A percentile compares a stretch with the other conserved stretches of the same genome.
Conservation (phyloP, 169 alveolate genomes). For the Plasmodium coatneyi region DNA sequence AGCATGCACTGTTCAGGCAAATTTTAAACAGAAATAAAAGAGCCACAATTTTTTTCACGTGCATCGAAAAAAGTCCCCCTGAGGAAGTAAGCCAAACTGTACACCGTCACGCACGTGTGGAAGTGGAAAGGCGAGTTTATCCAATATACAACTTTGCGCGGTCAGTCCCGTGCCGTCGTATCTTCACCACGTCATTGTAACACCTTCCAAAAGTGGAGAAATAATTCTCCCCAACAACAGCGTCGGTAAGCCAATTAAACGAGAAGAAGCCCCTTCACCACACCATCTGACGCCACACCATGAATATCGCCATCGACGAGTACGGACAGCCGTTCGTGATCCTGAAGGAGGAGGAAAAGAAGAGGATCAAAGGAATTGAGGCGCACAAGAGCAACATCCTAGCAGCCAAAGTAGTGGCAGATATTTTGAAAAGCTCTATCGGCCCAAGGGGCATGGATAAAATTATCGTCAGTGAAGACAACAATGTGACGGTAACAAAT, state of each 20-base stretch:
- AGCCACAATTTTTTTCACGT: background rate
- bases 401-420: constrained; percentile 98
- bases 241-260: background rate
- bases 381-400: constrained; percentile 98
- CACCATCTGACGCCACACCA: constrained; percentile 35
- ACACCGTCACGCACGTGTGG: background rate
- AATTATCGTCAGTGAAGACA: constrained; percentile 98
- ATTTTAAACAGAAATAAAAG: background rate
- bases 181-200: background rate
- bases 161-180: background rate
- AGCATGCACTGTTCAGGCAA: background rate
- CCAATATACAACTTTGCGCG: background rate
- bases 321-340: constrained; percentile 98
- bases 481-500: constrained; percentile 98
- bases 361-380: constrained; percentile 97
- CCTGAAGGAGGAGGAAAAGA: constrained; percentile 96
- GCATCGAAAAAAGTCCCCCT: background rate
- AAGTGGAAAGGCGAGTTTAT: background rate
- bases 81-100: background rate
- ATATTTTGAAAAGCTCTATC: constrained; percentile 95
- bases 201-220: background rate
- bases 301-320: constrained; percentile 97
- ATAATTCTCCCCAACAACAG: background rate
- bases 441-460: constrained; percentile 99
- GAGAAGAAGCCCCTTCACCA: background rate